Percentiles rank a stretch among this genome's conserved stretches.
Evolutionary conservation across 768 basidiomycete species (phyloP).

Genomic region (Lactarius vividus): DNA sequence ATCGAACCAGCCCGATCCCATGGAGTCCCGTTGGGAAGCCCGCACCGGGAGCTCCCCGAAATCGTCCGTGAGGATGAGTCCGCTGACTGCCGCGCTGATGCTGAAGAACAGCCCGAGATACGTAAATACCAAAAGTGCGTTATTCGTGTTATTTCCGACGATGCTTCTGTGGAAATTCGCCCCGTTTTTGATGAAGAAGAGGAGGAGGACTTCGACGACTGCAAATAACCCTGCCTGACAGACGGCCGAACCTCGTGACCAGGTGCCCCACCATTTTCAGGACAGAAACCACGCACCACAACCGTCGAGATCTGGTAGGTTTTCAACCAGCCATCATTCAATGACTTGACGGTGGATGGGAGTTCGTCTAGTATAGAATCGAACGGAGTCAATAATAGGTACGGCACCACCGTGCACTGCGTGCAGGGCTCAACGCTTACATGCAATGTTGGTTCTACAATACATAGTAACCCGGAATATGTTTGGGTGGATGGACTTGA

Average conservation of each 20-base stretch:
- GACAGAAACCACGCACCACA: conserved; percentile 16
- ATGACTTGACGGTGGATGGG: conserved; percentile 23
- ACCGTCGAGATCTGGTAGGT: conserved; percentile 23
- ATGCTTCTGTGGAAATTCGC: not conserved
- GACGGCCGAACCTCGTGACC: too few species aligned
- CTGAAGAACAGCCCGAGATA: conserved; percentile 26
- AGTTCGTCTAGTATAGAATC: conserved; percentile 19
- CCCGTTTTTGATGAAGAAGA: conserved; percentile 17
- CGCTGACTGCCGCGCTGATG: conserved; percentile 24
- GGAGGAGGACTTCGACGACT: conserved; percentile 21
- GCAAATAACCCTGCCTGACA: conserved; percentile 23
- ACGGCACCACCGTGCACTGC: not conserved
- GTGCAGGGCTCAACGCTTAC: conserved; percentile 5
- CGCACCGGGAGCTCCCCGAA: conserved; percentile 25
- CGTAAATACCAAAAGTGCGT: conserved; percentile 24
- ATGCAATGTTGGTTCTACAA: conserved; percentile 22
- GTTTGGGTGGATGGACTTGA: not conserved
- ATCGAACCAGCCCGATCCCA: conserved; percentile 21
- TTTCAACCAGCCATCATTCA: conserved; percentile 24
- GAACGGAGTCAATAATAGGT: not conserved
- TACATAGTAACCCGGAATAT: conserved; percentile 3
- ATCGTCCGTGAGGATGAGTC: conserved; percentile 25
- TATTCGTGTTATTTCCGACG: not conserved
- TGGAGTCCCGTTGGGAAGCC: conserved; percentile 13
- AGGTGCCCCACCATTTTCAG: not conserved